Percentiles rank a stretch among this genome's conserved stretches.
Conservation (phyloP, 805 yeast species). For the Candida tallmaniae region DNA sequence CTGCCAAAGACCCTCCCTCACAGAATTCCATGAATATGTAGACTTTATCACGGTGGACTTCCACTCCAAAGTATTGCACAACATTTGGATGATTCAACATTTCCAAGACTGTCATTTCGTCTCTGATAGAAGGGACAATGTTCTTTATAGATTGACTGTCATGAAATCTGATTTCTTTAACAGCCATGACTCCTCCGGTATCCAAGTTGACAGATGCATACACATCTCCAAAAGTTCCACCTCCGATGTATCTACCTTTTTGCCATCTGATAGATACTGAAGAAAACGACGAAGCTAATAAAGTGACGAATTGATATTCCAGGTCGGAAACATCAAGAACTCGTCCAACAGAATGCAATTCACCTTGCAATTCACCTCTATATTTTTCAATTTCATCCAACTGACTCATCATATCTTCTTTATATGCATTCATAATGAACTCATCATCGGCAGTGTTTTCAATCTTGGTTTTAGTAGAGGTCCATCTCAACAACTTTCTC, state of each 20-base stretch:
- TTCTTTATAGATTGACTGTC: constrained; percentile 81
- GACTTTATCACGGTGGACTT: constrained; percentile 92
- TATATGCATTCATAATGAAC: constrained; percentile 43
- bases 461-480: constrained; percentile 49
- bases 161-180: constrained; percentile 88
- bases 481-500: constrained; percentile 50
- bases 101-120: constrained; percentile 94
- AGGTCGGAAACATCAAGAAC: constrained; percentile 84
- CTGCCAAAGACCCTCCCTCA: constrained; percentile 90
- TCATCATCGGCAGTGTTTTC: constrained; percentile 41
- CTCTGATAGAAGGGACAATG: constrained; percentile 84
- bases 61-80: constrained; percentile 95
- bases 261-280: constrained; percentile 96
- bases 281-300: constrained; percentile 83
- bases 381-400: constrained; percentile 59
- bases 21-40: constrained; percentile 97
- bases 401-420: constrained; percentile 64
- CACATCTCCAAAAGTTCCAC: constrained; percentile 94
- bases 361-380: constrained; percentile 41
- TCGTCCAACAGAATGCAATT: constrained; percentile 62
- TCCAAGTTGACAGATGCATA: constrained; percentile 89
- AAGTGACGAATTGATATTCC: constrained; percentile 81
- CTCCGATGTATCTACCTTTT: constrained; percentile 88
- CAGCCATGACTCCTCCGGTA: constrained; percentile 95
- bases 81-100: constrained; percentile 94